These are phyloP conservation scores for Dimocarpus longan DNA, from an alignment of 345 rosid genomes.

Conservation along the genomic window DNA sequence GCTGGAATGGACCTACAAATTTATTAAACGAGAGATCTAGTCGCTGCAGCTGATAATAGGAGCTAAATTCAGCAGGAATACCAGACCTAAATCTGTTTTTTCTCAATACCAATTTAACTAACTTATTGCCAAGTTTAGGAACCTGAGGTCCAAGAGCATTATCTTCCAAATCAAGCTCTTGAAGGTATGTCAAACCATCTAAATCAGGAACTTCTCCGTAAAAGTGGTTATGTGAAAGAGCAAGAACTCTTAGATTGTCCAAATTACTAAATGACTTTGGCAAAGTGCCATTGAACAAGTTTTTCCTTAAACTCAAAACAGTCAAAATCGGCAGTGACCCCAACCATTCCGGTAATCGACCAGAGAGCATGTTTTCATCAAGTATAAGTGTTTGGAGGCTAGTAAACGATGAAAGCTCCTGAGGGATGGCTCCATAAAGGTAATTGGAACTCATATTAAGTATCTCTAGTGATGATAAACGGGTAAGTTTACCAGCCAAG, in stretches of 20 bases:
- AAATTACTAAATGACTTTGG: slow-evolving; percentile 64
- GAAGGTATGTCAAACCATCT: slow-evolving; percentile 72
- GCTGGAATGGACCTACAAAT: slow-evolving; percentile 81
- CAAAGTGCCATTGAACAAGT: slow-evolving; percentile 70
- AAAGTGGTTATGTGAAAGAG: slow-evolving; percentile 75
- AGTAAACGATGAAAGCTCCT: slow-evolving; percentile 56
- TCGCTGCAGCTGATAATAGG: slow-evolving; percentile 71
- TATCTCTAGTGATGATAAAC: slow-evolving; percentile 70
- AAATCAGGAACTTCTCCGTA: slow-evolving; percentile 72
- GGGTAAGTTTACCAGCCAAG: slow-evolving; percentile 68
- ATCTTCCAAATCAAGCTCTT: slow-evolving; percentile 82
- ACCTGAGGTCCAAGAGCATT: slow-evolving; percentile 76
- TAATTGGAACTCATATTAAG: slow-evolving; percentile 84
- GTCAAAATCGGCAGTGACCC: slow-evolving; percentile 56
- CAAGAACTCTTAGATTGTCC: slow-evolving; percentile 77
- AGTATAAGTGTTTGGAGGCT: slow-evolving; percentile 78
- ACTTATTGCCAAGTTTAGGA: slow-evolving; percentile 72
- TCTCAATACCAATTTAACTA: slow-evolving; percentile 69
- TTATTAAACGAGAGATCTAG: slow-evolving; percentile 81
- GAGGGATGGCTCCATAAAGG: slow-evolving; percentile 65
- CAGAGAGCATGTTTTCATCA: slow-evolving; percentile 78
- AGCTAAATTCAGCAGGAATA: slow-evolving; percentile 55
- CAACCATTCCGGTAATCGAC: slow-evolving; percentile 65
- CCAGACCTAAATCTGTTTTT: slow-evolving; percentile 87
- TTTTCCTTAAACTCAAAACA: slow-evolving; percentile 78